A percentile compares a stretch with the other conserved stretches of the same genome.
Conservation (phyloP, 1,284 basidiomycete genomes). For the Clitocybe nebularis region DNA sequence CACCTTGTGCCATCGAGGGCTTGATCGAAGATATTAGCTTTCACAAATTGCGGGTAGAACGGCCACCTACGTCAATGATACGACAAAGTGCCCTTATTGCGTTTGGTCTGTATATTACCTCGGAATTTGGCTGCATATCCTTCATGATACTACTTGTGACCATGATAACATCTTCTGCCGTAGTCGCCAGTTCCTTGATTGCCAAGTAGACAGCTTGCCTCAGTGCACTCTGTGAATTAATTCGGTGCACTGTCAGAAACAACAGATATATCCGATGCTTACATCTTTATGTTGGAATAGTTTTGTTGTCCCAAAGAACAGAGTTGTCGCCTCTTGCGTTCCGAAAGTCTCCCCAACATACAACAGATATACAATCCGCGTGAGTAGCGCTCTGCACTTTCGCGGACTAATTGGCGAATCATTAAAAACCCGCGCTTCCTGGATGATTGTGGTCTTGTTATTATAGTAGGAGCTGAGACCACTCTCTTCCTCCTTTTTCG, state of each 20-base stretch:
- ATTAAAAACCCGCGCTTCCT: constrained; percentile 99
- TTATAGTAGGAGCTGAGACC: constrained; percentile 86
- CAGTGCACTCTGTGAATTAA: constrained; percentile 72
- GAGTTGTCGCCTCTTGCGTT: constrained; percentile 93
- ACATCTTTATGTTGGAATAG: constrained; percentile 99
- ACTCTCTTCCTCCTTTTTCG: constrained; percentile 92
- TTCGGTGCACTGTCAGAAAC: background rate
- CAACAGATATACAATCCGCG: constrained; percentile 93
- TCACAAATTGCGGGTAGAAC: constrained; percentile 8
- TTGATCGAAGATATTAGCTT: constrained; percentile 26
- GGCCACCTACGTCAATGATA: constrained; percentile 87
- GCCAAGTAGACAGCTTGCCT: constrained; percentile 98
- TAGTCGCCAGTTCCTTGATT: constrained; percentile 95
- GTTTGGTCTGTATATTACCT: constrained; percentile 98
- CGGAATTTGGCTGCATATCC: constrained; percentile 99
- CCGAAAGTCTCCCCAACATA: constrained; percentile 96
- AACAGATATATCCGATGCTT: constrained; percentile 33
- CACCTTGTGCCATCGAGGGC: constrained; percentile 97
- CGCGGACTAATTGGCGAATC: constrained; percentile 96
- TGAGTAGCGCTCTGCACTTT: constrained; percentile 95
- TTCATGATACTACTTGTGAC: constrained; percentile 99
- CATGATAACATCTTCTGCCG: constrained; percentile 99
- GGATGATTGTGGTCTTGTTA: constrained; percentile 94
- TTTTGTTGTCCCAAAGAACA: constrained; percentile 99
- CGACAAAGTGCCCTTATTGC: constrained; percentile 95